Evolutionary conservation across 2,329 filamentous ascomycete species (phyloP).

Genomic region (Pseudogymnoascus sp.): DNA sequence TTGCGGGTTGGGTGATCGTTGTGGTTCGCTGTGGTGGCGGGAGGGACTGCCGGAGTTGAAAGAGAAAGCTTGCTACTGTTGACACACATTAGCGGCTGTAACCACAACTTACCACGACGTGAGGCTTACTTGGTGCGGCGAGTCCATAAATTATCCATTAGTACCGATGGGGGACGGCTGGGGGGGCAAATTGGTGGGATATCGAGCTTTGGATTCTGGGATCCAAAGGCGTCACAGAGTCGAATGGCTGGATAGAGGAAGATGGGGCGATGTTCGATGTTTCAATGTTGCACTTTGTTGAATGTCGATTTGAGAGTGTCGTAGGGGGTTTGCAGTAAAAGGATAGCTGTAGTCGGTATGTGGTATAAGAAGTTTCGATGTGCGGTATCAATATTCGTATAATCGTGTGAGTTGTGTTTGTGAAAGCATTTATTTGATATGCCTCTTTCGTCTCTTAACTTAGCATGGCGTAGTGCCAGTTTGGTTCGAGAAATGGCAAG

Average conservation of each 20-base stretch:
- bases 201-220: constrained; percentile 11
- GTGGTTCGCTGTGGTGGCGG: constrained; percentile 34
- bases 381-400: constrained; percentile 9
- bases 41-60: constrained; percentile 36
- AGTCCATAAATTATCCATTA: constrained; percentile 54
- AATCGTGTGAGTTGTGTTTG: constrained; percentile 2
- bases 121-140: constrained; percentile 68
- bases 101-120: constrained; percentile 16
- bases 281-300: background rate
- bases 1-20: constrained; percentile 54
- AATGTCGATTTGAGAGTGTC: background rate
- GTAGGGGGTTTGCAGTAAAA: background rate
- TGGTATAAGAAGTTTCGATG: constrained; percentile 1
- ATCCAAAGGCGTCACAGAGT: background rate
- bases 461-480: constrained; percentile 9
- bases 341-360: background rate
- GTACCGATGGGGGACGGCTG: constrained; percentile 1
- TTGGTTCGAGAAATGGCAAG: constrained; percentile 8
- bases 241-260: constrained; percentile 8
- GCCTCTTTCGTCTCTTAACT: constrained; percentile 8
- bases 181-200: background rate
- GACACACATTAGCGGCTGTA: constrained; percentile 17
- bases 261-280: background rate
- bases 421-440: constrained; percentile 11
- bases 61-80: constrained; percentile 75